Conservation (phyloP, 305 asterid genomes). For the Withania somnifera region DNA sequence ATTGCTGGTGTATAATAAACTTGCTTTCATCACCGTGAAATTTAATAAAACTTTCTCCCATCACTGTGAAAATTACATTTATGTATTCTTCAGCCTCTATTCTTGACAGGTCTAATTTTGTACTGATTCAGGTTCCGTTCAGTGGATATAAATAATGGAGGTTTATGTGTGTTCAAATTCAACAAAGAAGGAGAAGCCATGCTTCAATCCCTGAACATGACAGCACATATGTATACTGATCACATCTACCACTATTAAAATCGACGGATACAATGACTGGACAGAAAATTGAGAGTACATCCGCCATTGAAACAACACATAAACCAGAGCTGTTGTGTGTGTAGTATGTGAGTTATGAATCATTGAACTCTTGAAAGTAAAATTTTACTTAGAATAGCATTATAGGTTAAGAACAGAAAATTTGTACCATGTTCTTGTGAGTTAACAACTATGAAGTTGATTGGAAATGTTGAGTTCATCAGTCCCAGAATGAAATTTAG, state of each 20-base stretch:
- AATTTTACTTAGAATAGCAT: background rate
- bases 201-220: conserved; percentile 64
- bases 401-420: background rate
- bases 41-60: background rate
- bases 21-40: background rate
- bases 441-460: background rate
- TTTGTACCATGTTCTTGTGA: background rate
- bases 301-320: background rate
- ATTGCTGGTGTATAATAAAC: background rate
- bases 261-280: background rate
- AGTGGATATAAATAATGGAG: conserved; percentile 59
- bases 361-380: background rate
- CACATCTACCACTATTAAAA: conserved; percentile 46
- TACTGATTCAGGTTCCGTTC: conserved; percentile 49
- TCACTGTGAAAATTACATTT: background rate
- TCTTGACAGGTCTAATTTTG: background rate
- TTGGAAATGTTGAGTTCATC: background rate
- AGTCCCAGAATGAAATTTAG: background rate
- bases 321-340: background rate
- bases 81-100: background rate
- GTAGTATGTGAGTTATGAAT: background rate
- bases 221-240: conserved; percentile 74
- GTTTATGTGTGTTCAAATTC: conserved; percentile 49
- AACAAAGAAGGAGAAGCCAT: conserved; percentile 58
- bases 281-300: background rate